Base-by-base conservation (phyloP, 805 yeast species). In the Yamadazyma akitaensis region DNA sequence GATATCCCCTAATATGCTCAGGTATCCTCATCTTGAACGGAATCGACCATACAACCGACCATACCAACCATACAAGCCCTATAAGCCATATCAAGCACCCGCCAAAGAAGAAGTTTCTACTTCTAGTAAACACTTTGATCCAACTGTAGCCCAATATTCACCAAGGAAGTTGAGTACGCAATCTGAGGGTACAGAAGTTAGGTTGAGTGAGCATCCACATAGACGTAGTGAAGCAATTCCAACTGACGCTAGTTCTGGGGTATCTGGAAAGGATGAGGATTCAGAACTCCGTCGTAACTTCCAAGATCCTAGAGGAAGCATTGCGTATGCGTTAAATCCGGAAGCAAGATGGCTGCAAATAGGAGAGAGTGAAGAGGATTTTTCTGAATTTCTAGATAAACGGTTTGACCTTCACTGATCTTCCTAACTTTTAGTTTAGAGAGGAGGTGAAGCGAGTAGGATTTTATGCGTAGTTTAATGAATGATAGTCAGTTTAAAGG, bases 21-120 rank as follows among this genome's bases (percentile, higher is more conserved):
- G 34, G 16, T 43, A 31, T 18, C 47, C 47, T 5, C 47, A 43
- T 32, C 41, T 43, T 31, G 47, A 43, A 30, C 32, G 32, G 21
- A 16, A 37, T 12, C 32, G 19, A n/a, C 25, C 25, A 19, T 28
- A 25, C n/a, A 16, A 38, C 28, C 10, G n/a, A 3, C 32, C 26
- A 4, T 38, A 38, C 26, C 19, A 30, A 11, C 25, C 9, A 19
- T 38, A 38, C 21, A 28, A 38, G 33, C 41, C 41, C 4, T 21
- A 21, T 21, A 21, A 21, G 24, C 24, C 24, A 21, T 7, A 21
- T 21, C 24, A 21, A 21, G 24, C 24, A 5, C 32, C 10, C 9
- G 32, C 9, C 32, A 28, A 28, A 13, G 32, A 28, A 28, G 32
- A 11, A 5, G n/a, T 28, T 11, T 7, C 4, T 21, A 13, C n/a